Conservation (phyloP, 179 eudicot genomes). For the Beta lomatogona region DNA sequence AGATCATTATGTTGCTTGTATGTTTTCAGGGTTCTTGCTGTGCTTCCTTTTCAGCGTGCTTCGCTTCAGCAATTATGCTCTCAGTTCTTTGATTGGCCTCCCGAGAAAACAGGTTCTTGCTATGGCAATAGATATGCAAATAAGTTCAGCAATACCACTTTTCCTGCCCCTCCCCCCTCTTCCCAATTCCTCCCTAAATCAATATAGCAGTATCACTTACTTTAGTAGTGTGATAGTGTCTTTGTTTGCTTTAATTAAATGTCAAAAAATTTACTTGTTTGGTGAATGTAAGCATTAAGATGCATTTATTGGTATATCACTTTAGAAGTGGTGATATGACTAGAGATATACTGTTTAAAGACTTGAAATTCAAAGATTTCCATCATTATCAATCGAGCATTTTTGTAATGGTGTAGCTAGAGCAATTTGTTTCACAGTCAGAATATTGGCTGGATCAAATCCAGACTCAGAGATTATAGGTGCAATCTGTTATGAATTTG, state of each 20-base stretch:
- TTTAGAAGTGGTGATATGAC: background rate
- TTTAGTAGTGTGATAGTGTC: background rate
- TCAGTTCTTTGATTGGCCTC: conserved; percentile 79
- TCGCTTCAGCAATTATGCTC: conserved; percentile 73
- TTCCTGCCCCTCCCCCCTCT: no score
- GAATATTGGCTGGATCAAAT: background rate
- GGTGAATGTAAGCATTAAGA: background rate
- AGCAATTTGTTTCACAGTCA: background rate
- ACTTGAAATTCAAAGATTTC: background rate
- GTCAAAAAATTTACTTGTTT: background rate
- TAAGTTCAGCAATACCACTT: background rate
- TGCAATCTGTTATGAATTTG: background rate
- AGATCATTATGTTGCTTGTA: conserved; percentile 12
- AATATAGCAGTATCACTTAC: background rate
- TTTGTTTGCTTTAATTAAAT: background rate
- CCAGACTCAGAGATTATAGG: background rate
- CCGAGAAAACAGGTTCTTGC: conserved; percentile 81
- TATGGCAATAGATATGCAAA: background rate
- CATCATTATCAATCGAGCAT: background rate
- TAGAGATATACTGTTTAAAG: background rate
- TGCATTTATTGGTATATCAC: background rate
- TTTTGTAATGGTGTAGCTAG: background rate
- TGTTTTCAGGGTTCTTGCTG: conserved; percentile 63
- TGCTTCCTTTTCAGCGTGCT: conserved; percentile 55
- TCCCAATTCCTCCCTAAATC: no score